Evolutionary conservation across 2,329 filamentous ascomycete species (phyloP), one percentile per base, ranked within the genome.

Genomic region (Beauveria australis): DNA sequence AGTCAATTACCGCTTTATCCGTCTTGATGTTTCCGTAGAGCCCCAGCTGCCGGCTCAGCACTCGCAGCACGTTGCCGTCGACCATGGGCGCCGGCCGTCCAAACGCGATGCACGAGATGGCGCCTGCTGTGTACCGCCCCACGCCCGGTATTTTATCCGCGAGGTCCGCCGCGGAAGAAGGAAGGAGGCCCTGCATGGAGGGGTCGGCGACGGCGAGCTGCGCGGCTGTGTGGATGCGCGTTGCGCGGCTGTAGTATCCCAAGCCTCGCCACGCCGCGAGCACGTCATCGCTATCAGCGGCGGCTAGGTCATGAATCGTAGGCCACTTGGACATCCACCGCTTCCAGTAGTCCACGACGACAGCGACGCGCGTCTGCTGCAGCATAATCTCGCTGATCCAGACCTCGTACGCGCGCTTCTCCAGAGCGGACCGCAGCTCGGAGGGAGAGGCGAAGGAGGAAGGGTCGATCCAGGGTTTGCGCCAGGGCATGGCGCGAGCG

Each of bases 311-410:
- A 1, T 77, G 75, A 3, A 87, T 78, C 0, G 81, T 83, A 0
- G 83, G 83, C 83, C 84, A 87, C 60, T 78, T 78, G 1, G 70
- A 74, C 74, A 84, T 84, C 84, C 84, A 87, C 1, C 75, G 75
- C 33, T 80, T 82, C 81, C 84, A 87, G 68, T 87, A 87, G 53
- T 80, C 81, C 22, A 86, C 80, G 0, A 86, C 84, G 7, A 79
- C 80, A 2, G 81, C 78, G 4, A 87, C 84, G 30, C 84, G 81
- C 2, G 84, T 87, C 71, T 87, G 84, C 69, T 87, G 84, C 12
- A 87, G 76, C 84, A 87, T 87, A 65, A 86, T 81, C 72, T 87
- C 84, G 67, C 80, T 84, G 67, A 87, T 85, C 82, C 84, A 87
- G 52, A 87, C 84, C 68, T 86, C 79, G 71, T 87, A 87, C 2